Percentiles rank a stretch among this genome's conserved stretches.
Evolutionary conservation across 768 basidiomycete species (phyloP).

Genomic region (Termitomyces sp.): DNA sequence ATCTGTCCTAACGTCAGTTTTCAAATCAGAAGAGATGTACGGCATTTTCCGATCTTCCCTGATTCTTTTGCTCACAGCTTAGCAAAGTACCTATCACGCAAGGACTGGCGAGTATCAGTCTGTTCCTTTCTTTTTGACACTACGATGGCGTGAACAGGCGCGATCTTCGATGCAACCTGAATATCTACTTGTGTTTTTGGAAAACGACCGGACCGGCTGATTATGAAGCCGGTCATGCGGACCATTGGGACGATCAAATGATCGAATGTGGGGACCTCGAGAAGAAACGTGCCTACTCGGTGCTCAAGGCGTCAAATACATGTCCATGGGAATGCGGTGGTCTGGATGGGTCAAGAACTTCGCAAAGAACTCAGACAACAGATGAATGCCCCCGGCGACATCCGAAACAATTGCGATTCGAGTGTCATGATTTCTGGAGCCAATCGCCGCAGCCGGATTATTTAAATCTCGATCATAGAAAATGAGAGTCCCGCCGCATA

Average conservation of each 20-base stretch:
- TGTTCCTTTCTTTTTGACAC: neutral
- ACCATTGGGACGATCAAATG: neutral
- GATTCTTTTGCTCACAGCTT: neutral
- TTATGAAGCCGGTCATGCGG: neutral
- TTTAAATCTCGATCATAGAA: neutral
- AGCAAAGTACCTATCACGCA: neutral
- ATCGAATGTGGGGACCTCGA: constrained; percentile 1
- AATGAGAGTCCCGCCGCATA: neutral
- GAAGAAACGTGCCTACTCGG: neutral
- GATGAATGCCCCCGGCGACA: neutral
- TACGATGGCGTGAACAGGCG: neutral
- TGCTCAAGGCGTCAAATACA: neutral
- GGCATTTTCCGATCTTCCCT: neutral
- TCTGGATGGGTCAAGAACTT: neutral
- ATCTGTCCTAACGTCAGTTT: neutral
- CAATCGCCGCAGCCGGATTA: constrained; percentile 2
- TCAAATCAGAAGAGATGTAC: neutral
- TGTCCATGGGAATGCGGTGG: neutral
- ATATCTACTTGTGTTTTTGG: neutral
- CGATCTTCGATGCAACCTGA: neutral
- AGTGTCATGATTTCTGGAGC: neutral
- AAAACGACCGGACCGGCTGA: neutral
- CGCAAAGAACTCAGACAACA: neutral
- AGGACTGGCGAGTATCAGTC: too few relatives aligned
- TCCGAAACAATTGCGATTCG: neutral